Evolutionary conservation across 805 yeast species (phyloP).

Genomic region (Deakozyma indianensis): DNA sequence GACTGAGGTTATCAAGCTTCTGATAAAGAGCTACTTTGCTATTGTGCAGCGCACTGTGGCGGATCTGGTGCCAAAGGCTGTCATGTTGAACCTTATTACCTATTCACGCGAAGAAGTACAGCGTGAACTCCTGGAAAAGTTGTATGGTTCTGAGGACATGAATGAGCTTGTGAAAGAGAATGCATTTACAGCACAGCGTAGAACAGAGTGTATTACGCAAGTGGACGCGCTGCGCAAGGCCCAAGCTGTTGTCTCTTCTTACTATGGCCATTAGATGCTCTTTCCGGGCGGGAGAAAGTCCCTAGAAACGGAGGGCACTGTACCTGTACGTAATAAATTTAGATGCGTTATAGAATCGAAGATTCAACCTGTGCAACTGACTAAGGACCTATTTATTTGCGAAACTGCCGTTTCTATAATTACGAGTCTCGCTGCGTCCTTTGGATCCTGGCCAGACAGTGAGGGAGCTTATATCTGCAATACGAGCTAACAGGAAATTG

Average conservation of each 20-base stretch:
- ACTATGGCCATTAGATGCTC: conserved; percentile 1
- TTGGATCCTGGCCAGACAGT: too few species aligned
- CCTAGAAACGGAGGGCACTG: too few species aligned
- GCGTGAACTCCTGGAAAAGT: conserved; percentile 74
- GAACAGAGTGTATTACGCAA: conserved; percentile 90
- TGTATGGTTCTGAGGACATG: conserved; percentile 60
- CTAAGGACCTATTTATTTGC: too few species aligned
- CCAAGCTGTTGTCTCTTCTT: conserved; percentile 59
- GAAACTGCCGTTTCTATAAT: too few species aligned
- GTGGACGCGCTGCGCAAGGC: conserved; percentile 85
- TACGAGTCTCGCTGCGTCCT: too few species aligned
- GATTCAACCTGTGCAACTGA: too few species aligned
- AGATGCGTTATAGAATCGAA: too few species aligned
- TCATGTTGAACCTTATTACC: conserved; percentile 80
- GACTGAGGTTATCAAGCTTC: conserved; percentile 86
- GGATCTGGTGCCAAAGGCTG: conserved; percentile 88
- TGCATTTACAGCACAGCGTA: conserved; percentile 80
- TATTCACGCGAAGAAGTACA: conserved; percentile 77
- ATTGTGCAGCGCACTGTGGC: conserved; percentile 90
- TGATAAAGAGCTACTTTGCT: conserved; percentile 77
- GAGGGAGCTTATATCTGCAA: too few species aligned
- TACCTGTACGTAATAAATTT: too few species aligned
- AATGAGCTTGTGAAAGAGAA: conserved; percentile 79
- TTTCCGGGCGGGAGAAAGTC: too few species aligned
- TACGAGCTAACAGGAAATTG: too few species aligned